Conservation (phyloP, 2,329 filamentous ascomycete genomes). For the Colletotrichum theobromicola region DNA sequence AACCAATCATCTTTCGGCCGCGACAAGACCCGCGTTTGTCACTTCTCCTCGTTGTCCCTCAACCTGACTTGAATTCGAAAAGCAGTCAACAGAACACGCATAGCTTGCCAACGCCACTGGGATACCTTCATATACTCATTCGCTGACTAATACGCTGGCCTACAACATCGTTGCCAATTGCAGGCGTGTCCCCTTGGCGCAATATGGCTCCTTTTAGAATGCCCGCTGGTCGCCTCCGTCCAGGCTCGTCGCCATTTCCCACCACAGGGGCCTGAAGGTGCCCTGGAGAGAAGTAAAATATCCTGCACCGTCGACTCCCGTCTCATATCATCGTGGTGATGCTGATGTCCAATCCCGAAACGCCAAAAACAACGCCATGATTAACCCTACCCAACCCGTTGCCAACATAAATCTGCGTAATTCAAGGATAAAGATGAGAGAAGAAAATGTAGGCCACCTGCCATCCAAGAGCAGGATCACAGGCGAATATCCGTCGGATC, state of each 20-base stretch:
- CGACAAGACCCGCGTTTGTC: neutral
- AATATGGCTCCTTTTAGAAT: neutral
- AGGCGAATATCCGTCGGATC: neutral
- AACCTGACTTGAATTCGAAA: neutral
- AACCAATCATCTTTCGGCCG: neutral
- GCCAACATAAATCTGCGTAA: neutral
- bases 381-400: neutral
- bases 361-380: constrained; percentile 1
- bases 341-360: neutral
- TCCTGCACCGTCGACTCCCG: neutral
- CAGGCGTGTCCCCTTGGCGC: neutral
- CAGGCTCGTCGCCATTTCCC: neutral
- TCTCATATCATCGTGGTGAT: neutral
- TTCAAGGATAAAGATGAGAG: neutral
- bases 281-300: neutral
- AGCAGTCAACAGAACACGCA: neutral
- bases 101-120: neutral
- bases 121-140: constrained; percentile 9
- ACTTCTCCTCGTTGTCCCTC: neutral
- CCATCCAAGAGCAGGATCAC: neutral
- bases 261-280: neutral
- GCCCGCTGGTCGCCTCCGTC: neutral
- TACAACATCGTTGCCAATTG: neutral
- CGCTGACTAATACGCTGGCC: neutral
- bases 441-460: neutral